Evolutionary conservation across 768 basidiomycete genomes (phyloP), one percentile per base, ranked within the genome.

Genomic region (Mycena vitilis): DNA sequence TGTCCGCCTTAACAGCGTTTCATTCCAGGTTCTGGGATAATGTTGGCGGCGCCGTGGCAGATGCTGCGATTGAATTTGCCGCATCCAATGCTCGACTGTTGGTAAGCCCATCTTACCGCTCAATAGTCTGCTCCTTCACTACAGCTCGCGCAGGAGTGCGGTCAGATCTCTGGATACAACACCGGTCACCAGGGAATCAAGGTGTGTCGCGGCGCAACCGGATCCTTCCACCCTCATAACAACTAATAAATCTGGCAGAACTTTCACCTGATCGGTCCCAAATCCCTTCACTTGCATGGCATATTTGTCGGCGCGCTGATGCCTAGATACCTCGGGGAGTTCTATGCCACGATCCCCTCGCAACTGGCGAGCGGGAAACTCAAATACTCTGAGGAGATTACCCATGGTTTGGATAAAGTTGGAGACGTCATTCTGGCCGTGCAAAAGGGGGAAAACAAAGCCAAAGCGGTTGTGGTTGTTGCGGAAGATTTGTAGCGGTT

Each of bases 41-140:
- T 48, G 89, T 90, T 20, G 89, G 88, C 10, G 89, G 89, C 1
- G 84, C 87, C 62, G 85, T 82, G 0, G 78, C 91, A 7, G 89
- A 91, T 9, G 80, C 83, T 15, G 89, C 87, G 4, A 72, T 92
- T 1, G 77, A 81, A 1, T 81, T 79, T 42, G 81, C 89, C 0
- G 83, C 81, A 0, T 52, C 70, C 0, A 68, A 81, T 23, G 88
- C 87, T 2, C 76, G 88, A 13, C 87, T 91, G 69, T 81, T 90
- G 44, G 84, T 85, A 71, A 74, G 85, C 66, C 72, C 74, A 4
- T 73, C 73, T 71, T 61, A 71, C 22, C n/a, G 71, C 9, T 52
- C n/a, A 38, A 11, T 0, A 38, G 36, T 9, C 13, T 22, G 47
- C n/a, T 18, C 7, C 23, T 52, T 30, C n/a, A 37, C n/a, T 30